Evolutionary conservation across 1,284 basidiomycete species (phyloP), one percentile per base, ranked within the genome.

Genomic region (Testicularia cyperi): DNA sequence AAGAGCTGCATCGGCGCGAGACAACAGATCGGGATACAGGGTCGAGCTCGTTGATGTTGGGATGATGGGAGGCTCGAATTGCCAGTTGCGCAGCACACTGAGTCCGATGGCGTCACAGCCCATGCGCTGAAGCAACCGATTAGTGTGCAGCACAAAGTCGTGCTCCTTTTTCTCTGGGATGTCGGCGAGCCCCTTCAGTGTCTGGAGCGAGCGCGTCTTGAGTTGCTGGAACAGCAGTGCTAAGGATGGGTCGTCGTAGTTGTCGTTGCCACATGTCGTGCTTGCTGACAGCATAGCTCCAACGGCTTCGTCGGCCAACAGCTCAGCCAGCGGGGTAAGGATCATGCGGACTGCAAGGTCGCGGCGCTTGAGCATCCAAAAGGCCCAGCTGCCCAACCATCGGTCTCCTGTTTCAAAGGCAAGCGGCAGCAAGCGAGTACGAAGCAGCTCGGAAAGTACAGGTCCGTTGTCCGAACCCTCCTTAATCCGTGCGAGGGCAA

Each of bases 331-430:
- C 12, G 60, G 60, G n/a, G 60, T 57, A 16, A 92, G 78, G 15
- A 94, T 80, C 34, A 90, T 85, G 33, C 87, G 83, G 15, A 95
- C 88, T 2, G 91, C 86, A 12, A 95, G 75, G 77, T 96, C 92
- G 36, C 88, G 82, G 24, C 89, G 81, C 58, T 86, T 85, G 21
- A 97, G 80, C 56, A 90, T 80, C 90, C 92, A 95, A 77, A 96
- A 92, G 4, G 88, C 89, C 94, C 92, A 98, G 54, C 87, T 90
- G n/a, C 85, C 88, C n/a, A 97, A 80, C 87, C 89, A 97, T 25
- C 94, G 82, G 77, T 96, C 91, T 0, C 91, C 92, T 15, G 86
- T 82, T 40, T 81, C 80, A 73, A 96, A 89, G 0, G 92, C 92
- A 16, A 83, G 81, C 0, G 92, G 92, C 1, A 98, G 78, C 2